Base-by-base conservation (phyloP, 139 green algal species). In the Closterium sp. region DNA sequence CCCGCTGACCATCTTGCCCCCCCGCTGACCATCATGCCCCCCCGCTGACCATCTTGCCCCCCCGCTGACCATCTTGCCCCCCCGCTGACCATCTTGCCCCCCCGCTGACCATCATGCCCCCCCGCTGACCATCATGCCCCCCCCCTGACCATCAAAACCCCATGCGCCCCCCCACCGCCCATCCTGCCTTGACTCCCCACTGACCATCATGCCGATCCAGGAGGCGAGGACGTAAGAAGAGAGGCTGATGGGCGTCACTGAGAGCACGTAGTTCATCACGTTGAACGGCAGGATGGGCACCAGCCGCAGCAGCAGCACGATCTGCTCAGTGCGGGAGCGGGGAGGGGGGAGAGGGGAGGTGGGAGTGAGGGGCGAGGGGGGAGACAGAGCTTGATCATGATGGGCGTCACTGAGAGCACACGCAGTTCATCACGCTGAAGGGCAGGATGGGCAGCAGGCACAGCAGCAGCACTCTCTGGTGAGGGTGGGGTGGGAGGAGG, bases 231-330 rank as follows among this genome's bases (percentile, higher is more conserved):
- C 55, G 69, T 91, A 93, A 5, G 90, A 89, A 6, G 28, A n/a
- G 38, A 93, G n/a, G 55, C 76, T 90, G 84, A 93, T 91, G n/a
- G 90, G 90, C 32, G 90, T 93, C 2, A 93, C 87, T 1, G 90
- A 93, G 28, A 93, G 87, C 31, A 93, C 34, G 34, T 93, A 93
- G 84, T 93, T 93, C 31, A 93, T 64, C 12, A 92, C 33, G 69
- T 87, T 93, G 85, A 93, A 93, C 4, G 90, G 90, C 31, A 93
- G 86, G 55, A 93, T 92, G 16, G 90, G 90, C 85, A 93, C 90
- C 69, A 93, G 90, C 38, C 90, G 86, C 25, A 93, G 90, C 30
- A 93, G 90, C 31, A 93, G 64, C 34, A 93, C 90, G 33, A 93
- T 93, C 89, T 92, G 89, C 69, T 88, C 84, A 84, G 34, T 87